Conservation (phyloP, 1,139 yeast genomes). For the Hemisphaericaspora subhashii region DNA sequence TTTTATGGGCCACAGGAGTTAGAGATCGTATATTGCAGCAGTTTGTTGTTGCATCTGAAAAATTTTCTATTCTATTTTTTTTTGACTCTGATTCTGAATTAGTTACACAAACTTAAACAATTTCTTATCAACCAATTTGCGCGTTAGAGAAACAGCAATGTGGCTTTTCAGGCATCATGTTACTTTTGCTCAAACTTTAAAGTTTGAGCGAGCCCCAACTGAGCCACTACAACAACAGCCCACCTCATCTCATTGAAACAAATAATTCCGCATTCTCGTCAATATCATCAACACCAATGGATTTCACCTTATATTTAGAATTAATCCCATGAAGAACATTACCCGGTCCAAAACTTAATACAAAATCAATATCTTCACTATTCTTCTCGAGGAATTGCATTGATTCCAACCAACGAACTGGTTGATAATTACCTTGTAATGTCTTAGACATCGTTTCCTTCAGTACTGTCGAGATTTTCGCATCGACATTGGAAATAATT, state of each 20-base stretch:
- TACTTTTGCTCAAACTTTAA: no score
- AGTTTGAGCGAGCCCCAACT: no score
- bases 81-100: no score
- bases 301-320: constrained; percentile 17
- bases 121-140: no score
- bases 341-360: constrained; percentile 44
- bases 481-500: constrained; percentile 37
- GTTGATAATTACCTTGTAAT: constrained; percentile 37
- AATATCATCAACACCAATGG: constrained; percentile 8
- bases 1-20: no score
- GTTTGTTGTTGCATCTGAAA: no score
- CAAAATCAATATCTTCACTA: constrained; percentile 18
- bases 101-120: no score
- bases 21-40: no score
- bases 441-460: constrained; percentile 26
- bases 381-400: constrained; percentile 22
- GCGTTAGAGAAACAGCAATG: no score
- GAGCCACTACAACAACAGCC: no score
- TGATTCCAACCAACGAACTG: constrained; percentile 46
- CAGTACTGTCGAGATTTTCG: constrained; percentile 18
- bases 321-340: constrained; percentile 27
- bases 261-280: constrained; percentile 2
- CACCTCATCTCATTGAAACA: constrained; percentile 2
- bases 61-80: no score
- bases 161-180: no score